Evolutionary conservation across 2,329 filamentous ascomycete species (phyloP), one percentile per base, ranked within the genome.

Genomic region (Mariannaea elegans): DNA sequence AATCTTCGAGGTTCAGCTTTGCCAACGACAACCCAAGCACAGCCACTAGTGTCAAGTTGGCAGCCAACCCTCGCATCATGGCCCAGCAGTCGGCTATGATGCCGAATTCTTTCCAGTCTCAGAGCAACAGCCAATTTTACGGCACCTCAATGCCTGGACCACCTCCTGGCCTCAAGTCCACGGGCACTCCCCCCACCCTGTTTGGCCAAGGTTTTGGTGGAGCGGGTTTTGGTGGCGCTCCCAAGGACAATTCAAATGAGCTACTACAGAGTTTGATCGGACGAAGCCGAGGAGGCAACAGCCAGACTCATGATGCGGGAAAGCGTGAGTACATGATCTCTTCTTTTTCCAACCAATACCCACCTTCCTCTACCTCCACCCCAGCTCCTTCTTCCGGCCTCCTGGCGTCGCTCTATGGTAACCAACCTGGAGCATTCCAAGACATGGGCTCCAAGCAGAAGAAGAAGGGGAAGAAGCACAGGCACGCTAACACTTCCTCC

Each of bases 401-500:
- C 85, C 85, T 94, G 83, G 90, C 87, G 87, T 91, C 92, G 87
- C 92, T 95, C 85, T 96, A 96, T 84, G 92, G 91, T 82, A 85
- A 88, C 77, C 90, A 91, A 83, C 83, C 90, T 84, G 92, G 91
- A 84, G 87, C 88, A 82, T 93, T 92, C 83, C 91, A 94, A 89
- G 93, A 97, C 78, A 89, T 90, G 83, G 91, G 91, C 83, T 90
- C 92, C 83, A 96, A 97, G 90, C 93, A 96, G 88, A 97, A 97
- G 90, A 97, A 97, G 89, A 97, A 97, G 93, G 93, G 93, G 85
- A 97, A 97, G 89, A 97, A 97, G 93, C 94, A 97, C 87, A 96
- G 94, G 90, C 94, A 97, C 90, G 94, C 93, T 95, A 97, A 97
- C 93, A 97, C 94, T 94, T 97, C 94, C 92, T 98, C 94, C 89